Base-by-base conservation (phyloP, 306 rosid genomes). In the Vicia sativa region DNA sequence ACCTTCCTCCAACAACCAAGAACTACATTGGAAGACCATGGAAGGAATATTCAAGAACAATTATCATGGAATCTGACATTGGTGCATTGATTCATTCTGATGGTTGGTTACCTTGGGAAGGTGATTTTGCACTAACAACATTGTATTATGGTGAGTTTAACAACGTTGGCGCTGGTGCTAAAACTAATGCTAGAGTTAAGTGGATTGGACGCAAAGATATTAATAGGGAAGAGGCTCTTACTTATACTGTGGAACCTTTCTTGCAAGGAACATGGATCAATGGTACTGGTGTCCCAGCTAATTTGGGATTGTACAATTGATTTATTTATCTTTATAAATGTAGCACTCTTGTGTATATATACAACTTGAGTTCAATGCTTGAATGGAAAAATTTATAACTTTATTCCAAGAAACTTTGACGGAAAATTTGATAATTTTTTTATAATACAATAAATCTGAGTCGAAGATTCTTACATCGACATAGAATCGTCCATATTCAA, bases 11-110 rank as follows among this genome's bases (percentile, higher is more conserved):
- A 0, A 55, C 5, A 2, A 38, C 81, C 46, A 73, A 13, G 67
- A 91, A 85, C 66, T 91, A 87, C 74, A 81, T 91, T 0, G 97
- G 97, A 11, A 76, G 97, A 55, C 97, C 97, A 1, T 84, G 95
- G 86, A 83, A 89, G 71, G 86, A 85, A 41, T 91, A 34, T 77
- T 85, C 97, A 0, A 81, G 90, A 9, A 87, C 95, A 10, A 49
- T 91, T 12, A 74, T 89, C 5, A 89, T 91, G 92, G 89, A 89
- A 64, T 70, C 95, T 1, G 60, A 82, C 3, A 90, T 93, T 3
- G 74, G 74, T 0, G 90, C 73, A 9, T 0, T 88, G 3, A 90
- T 93, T 46, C 77, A 77, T 25, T 86, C 91, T 0, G 91, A 85
- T 0, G 98, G 98, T 0, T 93, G 93, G 91, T 5, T 81, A 5